phyloP scores from a whole-genome alignment of 108 stramenopile genomes.

The Thalassiosira profunda region DNA sequence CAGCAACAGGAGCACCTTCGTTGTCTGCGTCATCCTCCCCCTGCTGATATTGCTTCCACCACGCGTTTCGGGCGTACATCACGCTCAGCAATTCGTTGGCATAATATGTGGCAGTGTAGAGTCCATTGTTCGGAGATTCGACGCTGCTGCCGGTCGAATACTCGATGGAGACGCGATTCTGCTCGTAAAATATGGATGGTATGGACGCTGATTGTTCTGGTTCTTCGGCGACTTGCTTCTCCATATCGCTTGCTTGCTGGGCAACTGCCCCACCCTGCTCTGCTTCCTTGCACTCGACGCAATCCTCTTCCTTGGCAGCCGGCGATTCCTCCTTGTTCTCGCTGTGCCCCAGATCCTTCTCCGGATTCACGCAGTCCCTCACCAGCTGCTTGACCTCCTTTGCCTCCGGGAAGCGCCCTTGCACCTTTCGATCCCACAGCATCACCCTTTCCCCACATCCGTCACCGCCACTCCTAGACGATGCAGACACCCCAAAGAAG shows the following conservation, averaged over 20 bases:
- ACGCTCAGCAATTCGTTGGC: conserved; percentile 54
- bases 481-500: conserved; percentile 22
- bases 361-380: conserved; percentile 71
- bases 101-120: conserved; percentile 38
- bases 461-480: not conserved
- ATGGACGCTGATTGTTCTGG: not conserved
- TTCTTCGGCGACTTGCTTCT: not conserved
- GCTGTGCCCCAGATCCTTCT: conserved; percentile 76
- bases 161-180: conserved; percentile 30
- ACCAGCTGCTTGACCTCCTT: conserved; percentile 83
- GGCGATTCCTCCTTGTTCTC: conserved; percentile 32
- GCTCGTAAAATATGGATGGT: conserved; percentile 15
- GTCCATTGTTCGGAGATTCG: conserved; percentile 18
- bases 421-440: conserved; percentile 58
- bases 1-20: conserved; percentile 15
- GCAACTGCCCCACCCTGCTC: not conserved
- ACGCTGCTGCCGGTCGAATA: conserved; percentile 37
- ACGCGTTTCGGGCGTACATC: conserved; percentile 39
- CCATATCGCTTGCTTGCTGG: not conserved
- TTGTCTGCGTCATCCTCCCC: conserved; percentile 2
- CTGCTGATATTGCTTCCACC: conserved; percentile 35
- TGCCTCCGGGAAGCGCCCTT: conserved; percentile 81
- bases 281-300: conserved; percentile 10
- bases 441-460: too few relatives aligned
- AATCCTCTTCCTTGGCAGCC: not conserved